Percentiles rank a stretch among this genome's conserved stretches.
phyloP scores from a whole-genome alignment of 164 flowering plant species.

The Dillenia suffruticosa region DNA sequence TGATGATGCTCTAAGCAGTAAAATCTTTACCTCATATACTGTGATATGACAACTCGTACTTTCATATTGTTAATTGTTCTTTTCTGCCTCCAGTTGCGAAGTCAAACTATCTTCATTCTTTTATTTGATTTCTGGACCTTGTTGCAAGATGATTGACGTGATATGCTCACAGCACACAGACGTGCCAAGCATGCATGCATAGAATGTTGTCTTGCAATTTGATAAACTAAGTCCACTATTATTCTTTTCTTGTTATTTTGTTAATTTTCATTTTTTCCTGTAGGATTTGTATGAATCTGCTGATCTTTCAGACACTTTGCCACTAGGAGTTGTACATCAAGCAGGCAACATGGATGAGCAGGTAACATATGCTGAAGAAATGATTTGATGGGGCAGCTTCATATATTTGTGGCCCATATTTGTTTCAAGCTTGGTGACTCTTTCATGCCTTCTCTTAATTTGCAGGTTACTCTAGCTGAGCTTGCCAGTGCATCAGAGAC shows the following conservation, averaged over 20 bases:
- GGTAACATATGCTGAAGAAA: constrained; percentile 13
- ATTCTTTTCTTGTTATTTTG: no score
- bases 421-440: background rate
- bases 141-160: background rate
- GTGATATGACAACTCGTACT: no score
- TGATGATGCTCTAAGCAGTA: no score
- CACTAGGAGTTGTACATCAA: constrained; percentile 21
- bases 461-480: constrained; percentile 38
- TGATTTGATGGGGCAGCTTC: background rate
- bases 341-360: constrained; percentile 29
- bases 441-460: constrained; percentile 6
- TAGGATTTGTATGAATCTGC: constrained; percentile 27
- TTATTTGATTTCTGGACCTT: background rate
- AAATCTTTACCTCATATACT: no score
- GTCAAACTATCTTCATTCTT: no score
- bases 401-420: background rate
- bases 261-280: background rate
- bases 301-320: constrained; percentile 15
- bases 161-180: no score
- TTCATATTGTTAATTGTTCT: no score
- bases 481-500: constrained; percentile 36
- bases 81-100: no score
- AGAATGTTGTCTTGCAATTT: no score
- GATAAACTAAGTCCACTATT: no score
- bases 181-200: no score